phyloP scores from a whole-genome alignment of 495 filamentous ascomycete genomes.

The Rhizodiscina lignyota region DNA sequence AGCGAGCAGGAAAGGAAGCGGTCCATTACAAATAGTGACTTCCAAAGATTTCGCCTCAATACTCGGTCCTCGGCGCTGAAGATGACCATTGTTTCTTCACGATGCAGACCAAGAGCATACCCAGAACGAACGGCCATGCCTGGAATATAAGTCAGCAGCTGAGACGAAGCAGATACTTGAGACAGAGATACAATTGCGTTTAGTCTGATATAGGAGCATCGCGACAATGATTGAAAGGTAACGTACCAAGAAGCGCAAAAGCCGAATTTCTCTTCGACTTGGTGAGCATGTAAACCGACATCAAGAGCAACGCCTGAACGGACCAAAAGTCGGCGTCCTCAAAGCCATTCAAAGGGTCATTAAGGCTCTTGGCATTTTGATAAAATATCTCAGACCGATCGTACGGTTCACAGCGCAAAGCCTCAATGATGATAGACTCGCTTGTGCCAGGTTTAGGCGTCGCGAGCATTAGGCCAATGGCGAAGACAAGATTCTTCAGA shows the following conservation, averaged over 20 bases:
- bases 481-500: constrained; percentile 37
- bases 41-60: constrained; percentile 38
- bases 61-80: constrained; percentile 27
- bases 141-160: constrained; percentile 14
- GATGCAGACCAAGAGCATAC: constrained; percentile 41
- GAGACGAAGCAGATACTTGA: too few relatives aligned
- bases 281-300: constrained; percentile 42
- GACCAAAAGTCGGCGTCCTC: constrained; percentile 49
- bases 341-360: constrained; percentile 35
- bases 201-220: too few relatives aligned
- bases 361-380: constrained; percentile 35
- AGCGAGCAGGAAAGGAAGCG: constrained; percentile 41
- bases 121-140: constrained; percentile 49
- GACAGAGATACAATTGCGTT: too few relatives aligned
- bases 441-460: constrained; percentile 29
- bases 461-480: constrained; percentile 41
- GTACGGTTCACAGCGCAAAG: constrained; percentile 25
- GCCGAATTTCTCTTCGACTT: constrained; percentile 41
- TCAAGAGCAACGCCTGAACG: constrained; percentile 41
- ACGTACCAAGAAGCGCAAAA: constrained; percentile 37
- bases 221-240: background rate
- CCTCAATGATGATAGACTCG: constrained; percentile 33
- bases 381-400: constrained; percentile 43
- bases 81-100: constrained; percentile 40
- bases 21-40: constrained; percentile 43